Evolutionary conservation across 768 basidiomycete genomes (phyloP).

Genomic region (Fistulinella prunicolor): DNA sequence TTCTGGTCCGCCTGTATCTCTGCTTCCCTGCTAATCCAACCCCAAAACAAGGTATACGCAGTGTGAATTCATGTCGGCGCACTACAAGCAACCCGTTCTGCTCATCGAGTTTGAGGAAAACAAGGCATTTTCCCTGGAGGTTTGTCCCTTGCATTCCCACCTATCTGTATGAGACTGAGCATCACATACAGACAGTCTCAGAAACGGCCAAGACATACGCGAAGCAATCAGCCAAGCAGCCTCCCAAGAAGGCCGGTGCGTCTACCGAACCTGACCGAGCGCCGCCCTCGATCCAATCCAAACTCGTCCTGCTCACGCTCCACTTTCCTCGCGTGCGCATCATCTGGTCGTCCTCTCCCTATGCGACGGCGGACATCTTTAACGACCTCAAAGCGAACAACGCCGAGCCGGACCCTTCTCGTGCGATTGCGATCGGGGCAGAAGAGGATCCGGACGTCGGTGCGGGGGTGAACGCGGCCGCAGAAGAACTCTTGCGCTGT

Average conservation of each 20-base stretch:
- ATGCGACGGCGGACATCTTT: constrained; percentile 89
- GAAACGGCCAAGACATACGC: constrained; percentile 62
- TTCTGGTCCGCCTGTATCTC: neutral
- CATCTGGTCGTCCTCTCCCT: constrained; percentile 97
- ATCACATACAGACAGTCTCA: constrained; percentile 47
- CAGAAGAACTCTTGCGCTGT: constrained; percentile 78
- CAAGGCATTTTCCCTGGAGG: constrained; percentile 90
- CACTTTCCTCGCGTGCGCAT: constrained; percentile 90
- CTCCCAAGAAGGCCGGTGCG: constrained; percentile 43
- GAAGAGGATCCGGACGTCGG: constrained; percentile 69
- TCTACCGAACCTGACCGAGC: constrained; percentile 31
- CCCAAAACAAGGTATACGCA: constrained; percentile 74
- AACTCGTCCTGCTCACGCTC: constrained; percentile 85
- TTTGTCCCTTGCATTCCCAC: constrained; percentile 29
- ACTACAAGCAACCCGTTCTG: constrained; percentile 91
- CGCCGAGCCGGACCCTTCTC: constrained; percentile 74
- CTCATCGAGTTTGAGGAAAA: constrained; percentile 98
- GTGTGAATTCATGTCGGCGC: constrained; percentile 94
- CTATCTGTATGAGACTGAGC: neutral
- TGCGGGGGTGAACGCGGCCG: constrained; percentile 66
- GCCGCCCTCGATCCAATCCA: constrained; percentile 74
- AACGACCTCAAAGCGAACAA: constrained; percentile 81
- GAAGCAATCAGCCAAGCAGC: constrained; percentile 56
- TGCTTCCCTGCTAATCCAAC: neutral
- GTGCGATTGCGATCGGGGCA: constrained; percentile 77